These are phyloP conservation scores for Sugiyamaella lignohabitans DNA, from an alignment of 805 yeast genomes.

Conservation along the genomic window DNA sequence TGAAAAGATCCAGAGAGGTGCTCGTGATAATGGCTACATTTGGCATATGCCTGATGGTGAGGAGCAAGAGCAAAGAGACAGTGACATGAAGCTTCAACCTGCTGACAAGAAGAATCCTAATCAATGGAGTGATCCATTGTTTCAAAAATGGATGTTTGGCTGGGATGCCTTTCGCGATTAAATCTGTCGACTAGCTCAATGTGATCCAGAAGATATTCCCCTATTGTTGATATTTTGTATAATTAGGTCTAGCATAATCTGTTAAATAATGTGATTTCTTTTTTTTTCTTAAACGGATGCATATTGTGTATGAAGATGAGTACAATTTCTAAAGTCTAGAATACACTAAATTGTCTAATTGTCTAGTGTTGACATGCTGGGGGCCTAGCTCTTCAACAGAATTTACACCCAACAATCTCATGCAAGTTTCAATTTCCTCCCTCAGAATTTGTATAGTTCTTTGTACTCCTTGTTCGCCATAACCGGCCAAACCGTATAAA, in stretches of 20 bases:
- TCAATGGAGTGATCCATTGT: conserved; percentile 11
- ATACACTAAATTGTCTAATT: conserved; percentile 20
- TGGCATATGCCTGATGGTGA: conserved; percentile 14
- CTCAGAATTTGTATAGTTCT: conserved; percentile 53
- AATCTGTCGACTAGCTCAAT: no score
- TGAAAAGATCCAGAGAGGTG: conserved; percentile 5
- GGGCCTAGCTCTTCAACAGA: conserved; percentile 40
- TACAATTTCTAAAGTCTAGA: not conserved
- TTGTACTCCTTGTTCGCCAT: conserved; percentile 60
- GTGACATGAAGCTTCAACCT: conserved; percentile 6
- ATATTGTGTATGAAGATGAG: not conserved
- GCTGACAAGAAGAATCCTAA: conserved; percentile 11
- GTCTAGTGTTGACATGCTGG: conserved; percentile 20
- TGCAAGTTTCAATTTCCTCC: conserved; percentile 55
- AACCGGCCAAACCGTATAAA: conserved; percentile 56
- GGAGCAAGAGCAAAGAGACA: conserved; percentile 11
- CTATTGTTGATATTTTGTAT: not conserved
- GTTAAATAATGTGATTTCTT: no score
- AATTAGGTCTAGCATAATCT: no score
- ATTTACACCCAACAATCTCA: conserved; percentile 60
- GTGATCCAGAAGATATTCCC: no score
- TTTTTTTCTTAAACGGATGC: not conserved
- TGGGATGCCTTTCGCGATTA: conserved; percentile 8
- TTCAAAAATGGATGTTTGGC: conserved; percentile 12
- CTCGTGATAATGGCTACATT: conserved; percentile 5